A percentile compares a stretch with the other conserved stretches of the same genome.
Evolutionary conservation across 352 stramenopile species (phyloP).

Genomic region (Plasmopara muralis): DNA sequence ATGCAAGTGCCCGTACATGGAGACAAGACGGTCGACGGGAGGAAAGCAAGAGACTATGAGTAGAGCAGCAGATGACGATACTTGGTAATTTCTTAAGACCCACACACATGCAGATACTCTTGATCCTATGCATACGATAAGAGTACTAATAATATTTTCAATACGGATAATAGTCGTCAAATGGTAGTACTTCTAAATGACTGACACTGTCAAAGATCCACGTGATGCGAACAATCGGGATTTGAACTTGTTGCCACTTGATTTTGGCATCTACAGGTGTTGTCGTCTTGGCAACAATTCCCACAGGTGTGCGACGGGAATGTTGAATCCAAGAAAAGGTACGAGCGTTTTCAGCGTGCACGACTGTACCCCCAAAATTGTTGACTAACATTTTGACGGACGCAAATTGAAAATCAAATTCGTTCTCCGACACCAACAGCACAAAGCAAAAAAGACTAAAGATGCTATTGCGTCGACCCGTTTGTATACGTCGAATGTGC

Average conservation of each 20-base stretch:
- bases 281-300: slow-evolving; percentile 71
- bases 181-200: slow-evolving; percentile 72
- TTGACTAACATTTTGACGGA: slow-evolving; percentile 51
- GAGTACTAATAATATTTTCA: slow-evolving; percentile 14
- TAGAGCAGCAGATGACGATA: background rate
- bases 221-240: slow-evolving; percentile 80
- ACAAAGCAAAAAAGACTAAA: slow-evolving; percentile 74
- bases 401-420: slow-evolving; percentile 73
- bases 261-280: slow-evolving; percentile 41
- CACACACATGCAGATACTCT: too few relatives aligned
- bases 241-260: slow-evolving; percentile 60
- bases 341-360: slow-evolving; percentile 25
- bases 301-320: slow-evolving; percentile 38
- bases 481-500: slow-evolving; percentile 39
- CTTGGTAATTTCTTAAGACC: background rate
- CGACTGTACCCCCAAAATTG: slow-evolving; percentile 60
- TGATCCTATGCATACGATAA: background rate
- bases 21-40: slow-evolving; percentile 17
- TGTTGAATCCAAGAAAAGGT: slow-evolving; percentile 19
- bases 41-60: slow-evolving; percentile 8
- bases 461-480: slow-evolving; percentile 59
- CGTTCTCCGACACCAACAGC: slow-evolving; percentile 51
- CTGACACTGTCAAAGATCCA: slow-evolving; percentile 88
- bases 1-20: slow-evolving; percentile 85
- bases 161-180: slow-evolving; percentile 85